Conservation (phyloP, 164 flowering plant species). For the Liquidambar formosana region DNA sequence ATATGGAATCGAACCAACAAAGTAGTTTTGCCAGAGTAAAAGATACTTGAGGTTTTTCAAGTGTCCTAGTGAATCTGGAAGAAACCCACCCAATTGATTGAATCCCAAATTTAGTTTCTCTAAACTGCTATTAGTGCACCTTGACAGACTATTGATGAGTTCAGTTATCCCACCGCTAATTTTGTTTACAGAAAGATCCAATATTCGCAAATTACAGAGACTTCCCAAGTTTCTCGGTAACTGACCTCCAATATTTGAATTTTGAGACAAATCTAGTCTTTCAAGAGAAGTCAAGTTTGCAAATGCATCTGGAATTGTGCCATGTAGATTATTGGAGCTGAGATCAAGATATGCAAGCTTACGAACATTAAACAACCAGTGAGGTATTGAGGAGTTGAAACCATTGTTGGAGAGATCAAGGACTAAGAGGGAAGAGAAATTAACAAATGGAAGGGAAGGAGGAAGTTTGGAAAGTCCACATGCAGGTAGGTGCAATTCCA, state of each 20-base stretch:
- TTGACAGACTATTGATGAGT: background rate
- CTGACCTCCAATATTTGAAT: background rate
- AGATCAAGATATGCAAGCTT: slow-evolving; percentile 11
- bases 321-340: background rate
- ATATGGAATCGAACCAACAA: slow-evolving; percentile 4
- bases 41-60: too few relatives aligned
- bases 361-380: slow-evolving; percentile 6
- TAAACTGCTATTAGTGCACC: background rate
- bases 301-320: slow-evolving; percentile 12
- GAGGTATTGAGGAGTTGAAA: slow-evolving; percentile 1
- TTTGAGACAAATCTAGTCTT: slow-evolving; percentile 2
- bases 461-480: slow-evolving; percentile 5
- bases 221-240: slow-evolving; percentile 2
- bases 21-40: background rate
- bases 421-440: slow-evolving; percentile 12
- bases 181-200: background rate
- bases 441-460: background rate
- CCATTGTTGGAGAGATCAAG: slow-evolving; percentile 2
- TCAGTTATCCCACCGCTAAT: slow-evolving; percentile 1
- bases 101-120: slow-evolving; percentile 1
- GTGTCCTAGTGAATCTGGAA: too few relatives aligned
- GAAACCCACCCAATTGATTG: slow-evolving; percentile 2
- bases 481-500: background rate
- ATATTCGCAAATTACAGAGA: background rate
- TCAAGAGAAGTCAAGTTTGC: slow-evolving; percentile 2